Conservation (phyloP, 805 yeast genomes). For the Candida methanosorbosa region DNA sequence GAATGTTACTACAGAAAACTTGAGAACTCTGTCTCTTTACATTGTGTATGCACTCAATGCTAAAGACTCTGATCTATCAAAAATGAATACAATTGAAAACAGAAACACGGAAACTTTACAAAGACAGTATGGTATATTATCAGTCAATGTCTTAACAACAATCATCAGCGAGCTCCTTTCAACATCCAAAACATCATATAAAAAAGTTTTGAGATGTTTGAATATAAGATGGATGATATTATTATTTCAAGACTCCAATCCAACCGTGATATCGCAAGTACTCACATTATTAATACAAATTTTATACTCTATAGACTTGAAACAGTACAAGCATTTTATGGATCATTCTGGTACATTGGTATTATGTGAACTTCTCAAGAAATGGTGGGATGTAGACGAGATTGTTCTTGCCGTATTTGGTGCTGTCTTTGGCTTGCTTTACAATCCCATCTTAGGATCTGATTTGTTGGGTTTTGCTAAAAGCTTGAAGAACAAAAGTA, state of each 20-base stretch:
- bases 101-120: too few species aligned
- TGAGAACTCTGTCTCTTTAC: conserved; percentile 44
- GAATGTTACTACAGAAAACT: conserved; percentile 45
- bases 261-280: conserved; percentile 30
- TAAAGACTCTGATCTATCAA: conserved; percentile 15
- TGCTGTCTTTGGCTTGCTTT: conserved; percentile 37
- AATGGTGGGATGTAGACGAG: conserved; percentile 41
- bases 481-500: too few species aligned
- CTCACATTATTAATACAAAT: conserved; percentile 39
- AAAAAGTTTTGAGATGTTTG: conserved; percentile 40
- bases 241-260: conserved; percentile 33
- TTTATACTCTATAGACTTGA: conserved; percentile 36
- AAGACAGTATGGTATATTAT: not conserved
- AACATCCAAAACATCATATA: conserved; percentile 13
- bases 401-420: conserved; percentile 32
- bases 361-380: conserved; percentile 33
- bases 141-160: not conserved
- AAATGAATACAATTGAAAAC: too few species aligned
- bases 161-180: conserved; percentile 10
- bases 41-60: conserved; percentile 38
- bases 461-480: not conserved
- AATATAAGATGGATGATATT: conserved; percentile 60
- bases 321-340: conserved; percentile 39
- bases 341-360: conserved; percentile 44
- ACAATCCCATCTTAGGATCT: conserved; percentile 8